These are phyloP conservation scores for Ramalina peruviana DNA, from an alignment of 495 filamentous ascomycete species.

Conservation along the genomic window DNA sequence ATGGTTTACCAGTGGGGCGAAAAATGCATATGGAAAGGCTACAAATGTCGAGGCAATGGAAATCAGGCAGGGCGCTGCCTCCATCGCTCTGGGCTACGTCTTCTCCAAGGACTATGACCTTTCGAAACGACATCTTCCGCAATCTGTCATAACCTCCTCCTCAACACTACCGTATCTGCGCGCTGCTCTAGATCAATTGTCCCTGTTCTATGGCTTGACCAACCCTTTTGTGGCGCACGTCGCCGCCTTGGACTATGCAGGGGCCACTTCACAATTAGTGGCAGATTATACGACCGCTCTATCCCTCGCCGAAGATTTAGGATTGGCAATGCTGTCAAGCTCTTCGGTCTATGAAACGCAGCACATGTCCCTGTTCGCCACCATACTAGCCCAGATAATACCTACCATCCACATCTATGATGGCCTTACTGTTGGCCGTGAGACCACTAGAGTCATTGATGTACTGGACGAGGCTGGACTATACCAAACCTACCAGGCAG, in stretches of 20 bases:
- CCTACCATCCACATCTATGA: conserved; percentile 90
- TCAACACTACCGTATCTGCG: conserved; percentile 69
- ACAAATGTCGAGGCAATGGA: conserved; percentile 70
- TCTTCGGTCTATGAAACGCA: conserved; percentile 79
- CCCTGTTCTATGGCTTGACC: conserved; percentile 73
- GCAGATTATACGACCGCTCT: conserved; percentile 77
- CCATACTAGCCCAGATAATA: conserved; percentile 60
- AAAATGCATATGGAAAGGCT: conserved; percentile 68
- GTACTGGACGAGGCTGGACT: conserved; percentile 61
- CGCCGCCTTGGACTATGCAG: conserved; percentile 79
- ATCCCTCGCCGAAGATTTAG: conserved; percentile 78
- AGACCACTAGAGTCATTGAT: conserved; percentile 77
- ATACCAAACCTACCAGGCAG: conserved; percentile 51
- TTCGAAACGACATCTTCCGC: conserved; percentile 79
- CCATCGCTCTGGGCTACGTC: conserved; percentile 88
- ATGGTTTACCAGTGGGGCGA: conserved; percentile 52
- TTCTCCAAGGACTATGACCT: conserved; percentile 92
- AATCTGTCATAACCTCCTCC: conserved; percentile 75
- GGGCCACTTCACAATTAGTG: conserved; percentile 51
- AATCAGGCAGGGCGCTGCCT: conserved; percentile 76
- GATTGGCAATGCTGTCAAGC: conserved; percentile 72
- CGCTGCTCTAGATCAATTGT: conserved; percentile 75
- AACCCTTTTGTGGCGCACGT: conserved; percentile 88
- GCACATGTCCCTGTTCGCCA: conserved; percentile 88
- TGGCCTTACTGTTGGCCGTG: conserved; percentile 70